These are phyloP conservation scores for Kalmusia sp. DNA, from an alignment of 2,329 filamentous ascomycete species.

Conservation along the genomic window DNA sequence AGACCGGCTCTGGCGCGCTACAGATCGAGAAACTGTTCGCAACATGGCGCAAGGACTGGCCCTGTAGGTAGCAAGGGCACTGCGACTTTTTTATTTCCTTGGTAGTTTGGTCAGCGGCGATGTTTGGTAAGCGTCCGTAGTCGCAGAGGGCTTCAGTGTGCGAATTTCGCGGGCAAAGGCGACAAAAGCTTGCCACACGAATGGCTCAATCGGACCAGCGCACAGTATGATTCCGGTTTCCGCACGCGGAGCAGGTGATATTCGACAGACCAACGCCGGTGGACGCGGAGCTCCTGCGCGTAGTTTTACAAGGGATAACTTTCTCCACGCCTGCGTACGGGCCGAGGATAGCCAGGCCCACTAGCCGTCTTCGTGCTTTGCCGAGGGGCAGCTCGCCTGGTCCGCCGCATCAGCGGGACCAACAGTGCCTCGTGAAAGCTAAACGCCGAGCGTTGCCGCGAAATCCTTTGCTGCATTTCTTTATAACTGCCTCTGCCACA, in stretches of 20 bases:
- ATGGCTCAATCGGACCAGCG: not conserved
- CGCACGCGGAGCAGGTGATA: conserved; percentile 16
- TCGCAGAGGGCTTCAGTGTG: conserved; percentile 22
- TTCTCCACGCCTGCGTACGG: conserved; percentile 33
- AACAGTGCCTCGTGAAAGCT: conserved; percentile 24
- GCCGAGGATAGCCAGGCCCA: conserved; percentile 39
- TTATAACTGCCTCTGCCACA: conserved; percentile 16
- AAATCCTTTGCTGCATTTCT: conserved; percentile 20
- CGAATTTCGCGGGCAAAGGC: conserved; percentile 16
- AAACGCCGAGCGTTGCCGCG: conserved; percentile 40
- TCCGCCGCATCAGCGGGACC: conserved; percentile 34
- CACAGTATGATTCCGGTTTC: conserved; percentile 4
- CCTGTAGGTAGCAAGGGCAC: conserved; percentile 15
- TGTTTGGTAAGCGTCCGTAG: conserved; percentile 23
- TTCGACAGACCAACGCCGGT: not conserved
- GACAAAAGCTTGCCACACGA: conserved; percentile 20
- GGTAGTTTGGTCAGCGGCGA: conserved; percentile 9
- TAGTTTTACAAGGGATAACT: conserved; percentile 30
- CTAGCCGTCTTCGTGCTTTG: conserved; percentile 32
- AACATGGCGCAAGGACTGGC: conserved; percentile 39
- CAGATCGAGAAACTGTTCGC: conserved; percentile 44
- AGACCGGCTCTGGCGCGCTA: conserved; percentile 45
- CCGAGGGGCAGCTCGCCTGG: conserved; percentile 40
- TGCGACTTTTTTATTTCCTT: conserved; percentile 12
- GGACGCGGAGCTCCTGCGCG: conserved; percentile 8